Evolutionary conservation across 163 green algal species (phyloP), one percentile per base, ranked within the genome.

Genomic region (Trebouxiophyceae sp.): DNA sequence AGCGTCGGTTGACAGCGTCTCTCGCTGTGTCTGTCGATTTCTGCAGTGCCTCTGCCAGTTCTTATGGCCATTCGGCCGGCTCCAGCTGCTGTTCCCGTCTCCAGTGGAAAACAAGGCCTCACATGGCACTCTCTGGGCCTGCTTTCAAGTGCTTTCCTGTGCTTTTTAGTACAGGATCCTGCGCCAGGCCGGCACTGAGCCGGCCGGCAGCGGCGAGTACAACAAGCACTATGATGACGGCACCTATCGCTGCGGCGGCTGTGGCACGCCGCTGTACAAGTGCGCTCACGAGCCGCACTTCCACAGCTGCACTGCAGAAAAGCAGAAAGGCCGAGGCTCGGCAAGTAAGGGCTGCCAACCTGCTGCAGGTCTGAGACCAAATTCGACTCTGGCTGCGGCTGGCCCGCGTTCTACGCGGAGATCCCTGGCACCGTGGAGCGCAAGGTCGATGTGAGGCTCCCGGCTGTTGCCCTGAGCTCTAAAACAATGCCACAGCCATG

Each of bases 301-400:
- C 39, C 12, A 50, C 39, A 50, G n/a, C 39, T 50, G 39, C 39
- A 50, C 39, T 16, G 39, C 39, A n/a, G 16, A n/a, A n/a, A 16
- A n/a, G 39, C 39, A 50, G 8, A 16, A 50, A 50, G 8, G 16
- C 39, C n/a, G n/a, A 50, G 39, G 39, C 39, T 50, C 8, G 8
- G 39, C 39, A 50, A 50, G 8, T 16, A 50, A 50, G 8, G 8
- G 8, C 16, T 50, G 16, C 8, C 39, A 50, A 28, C 23, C 39
- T 30, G 8, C 16, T 57, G 47, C 71, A 90, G 77, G 62, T 85
- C 79, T 8, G 77, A 89, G 33, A 79, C 65, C 45, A 93, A 93
- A 74, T 93, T 93, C 66, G 77, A 91, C 69, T 82, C 61, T 54
- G 88, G 90, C 8, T 97, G 90, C 60, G 86, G 86, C 24, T 93